Evolutionary conservation across 192 early-diverging fungal genomes (phyloP), one percentile per base, ranked within the genome.

Genomic region (Irineochytrium annulatum): DNA sequence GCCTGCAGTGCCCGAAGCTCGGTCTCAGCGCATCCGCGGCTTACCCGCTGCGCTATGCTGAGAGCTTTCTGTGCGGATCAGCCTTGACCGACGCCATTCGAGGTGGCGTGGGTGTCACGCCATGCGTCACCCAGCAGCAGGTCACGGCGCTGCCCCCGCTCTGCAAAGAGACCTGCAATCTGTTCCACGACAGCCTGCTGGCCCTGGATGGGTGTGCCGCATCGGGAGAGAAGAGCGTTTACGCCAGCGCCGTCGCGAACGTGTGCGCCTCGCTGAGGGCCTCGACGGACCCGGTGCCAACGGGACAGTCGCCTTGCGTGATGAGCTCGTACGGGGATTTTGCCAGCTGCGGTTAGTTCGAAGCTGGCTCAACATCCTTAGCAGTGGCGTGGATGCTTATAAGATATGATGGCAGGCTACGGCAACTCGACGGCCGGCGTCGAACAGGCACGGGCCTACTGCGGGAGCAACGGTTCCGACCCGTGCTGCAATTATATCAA

Each of bases 321-420:
- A 6, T 22, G 24, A 49, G 11, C 6, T 22, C 46, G 11, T 49
- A 22, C 26, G 26, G 46, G 46, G 46, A 49, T 22, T 49, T 49
- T 49, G 46, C 26, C 24, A 49, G 46, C 46, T 49, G 46, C 46
- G 46, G 46, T 49, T 5, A 49, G 46, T 49, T 17, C 46, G 13
- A 22, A 24, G 8, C 24, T 49, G 22, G 8, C 24, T 22, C 22
- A 8, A 49, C 26, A 49, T 24, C 46, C 13, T 22, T 22, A 49
- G 26, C 6, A n/a, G n/a, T n/a, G n/a, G n/a, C n/a, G n/a, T n/a
- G n/a, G n/a, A n/a, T n/a, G n/a, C n/a, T n/a, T n/a, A n/a, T n/a
- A n/a, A n/a, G n/a, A n/a, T n/a, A n/a, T n/a, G n/a, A n/a, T n/a
- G n/a, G 26, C 46, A 49, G 46, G 46, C 13, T 49, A 22, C 22